These are phyloP conservation scores for Penicillium rolfsii DNA, from an alignment of 2,329 filamentous ascomycete genomes.

Conservation along the genomic window DNA sequence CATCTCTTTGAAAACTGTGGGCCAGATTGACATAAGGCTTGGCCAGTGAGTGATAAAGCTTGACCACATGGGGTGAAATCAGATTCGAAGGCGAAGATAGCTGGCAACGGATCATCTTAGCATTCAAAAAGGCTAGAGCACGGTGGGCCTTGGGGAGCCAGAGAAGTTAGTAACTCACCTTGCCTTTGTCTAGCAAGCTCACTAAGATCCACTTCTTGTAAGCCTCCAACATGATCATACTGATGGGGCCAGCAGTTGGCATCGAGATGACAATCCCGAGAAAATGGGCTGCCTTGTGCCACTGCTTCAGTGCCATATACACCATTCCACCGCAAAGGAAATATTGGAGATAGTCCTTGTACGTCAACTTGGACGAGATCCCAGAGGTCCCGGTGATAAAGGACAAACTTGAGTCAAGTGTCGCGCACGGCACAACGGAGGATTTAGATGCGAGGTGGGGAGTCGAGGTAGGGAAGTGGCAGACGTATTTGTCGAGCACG, in stretches of 20 bases:
- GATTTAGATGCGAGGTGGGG: conserved; percentile 31
- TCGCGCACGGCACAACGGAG: conserved; percentile 34
- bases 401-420: conserved; percentile 35
- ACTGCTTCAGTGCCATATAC: conserved; percentile 64
- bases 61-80: conserved; percentile 57
- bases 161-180: conserved; percentile 45
- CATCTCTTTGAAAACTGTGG: conserved; percentile 65
- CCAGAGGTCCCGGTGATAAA: conserved; percentile 44
- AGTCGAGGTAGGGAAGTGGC: conserved; percentile 42
- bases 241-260: conserved; percentile 66
- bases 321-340: conserved; percentile 67
- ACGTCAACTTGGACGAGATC: conserved; percentile 46
- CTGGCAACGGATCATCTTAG: conserved; percentile 33
- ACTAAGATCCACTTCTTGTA: conserved; percentile 91
- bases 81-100: conserved; percentile 59
- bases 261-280: conserved; percentile 69
- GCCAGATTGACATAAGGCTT: conserved; percentile 74
- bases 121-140: background rate
- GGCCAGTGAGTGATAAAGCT: conserved; percentile 61
- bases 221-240: conserved; percentile 80
- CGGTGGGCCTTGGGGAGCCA: background rate
- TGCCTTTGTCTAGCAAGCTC: conserved; percentile 71
- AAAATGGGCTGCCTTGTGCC: conserved; percentile 64
- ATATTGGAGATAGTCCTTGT: conserved; percentile 62
- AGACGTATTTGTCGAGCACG: conserved; percentile 48